Conservation (phyloP, 75 land plant genomes). For the Adiantum capillusveneris region DNA sequence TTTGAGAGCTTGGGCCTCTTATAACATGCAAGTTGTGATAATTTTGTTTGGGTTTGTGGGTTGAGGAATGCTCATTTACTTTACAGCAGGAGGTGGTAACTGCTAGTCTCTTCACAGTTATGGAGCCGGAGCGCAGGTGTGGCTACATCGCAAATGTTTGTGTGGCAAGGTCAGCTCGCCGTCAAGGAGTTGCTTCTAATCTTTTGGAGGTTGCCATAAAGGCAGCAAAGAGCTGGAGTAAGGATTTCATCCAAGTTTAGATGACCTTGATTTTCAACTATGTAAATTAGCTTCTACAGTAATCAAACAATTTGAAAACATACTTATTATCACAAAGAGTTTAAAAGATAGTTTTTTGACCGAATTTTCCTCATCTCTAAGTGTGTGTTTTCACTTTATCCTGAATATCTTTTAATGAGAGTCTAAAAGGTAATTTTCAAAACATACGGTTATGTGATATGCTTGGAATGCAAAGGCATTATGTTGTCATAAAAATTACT, state of each 20-base stretch:
- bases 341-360: too few relatives aligned
- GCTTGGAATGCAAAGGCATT: too few relatives aligned
- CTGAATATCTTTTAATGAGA: too few relatives aligned
- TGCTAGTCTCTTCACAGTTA: constrained; percentile 1
- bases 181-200: constrained; percentile 55
- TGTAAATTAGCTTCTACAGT: not conserved
- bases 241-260: too few relatives aligned
- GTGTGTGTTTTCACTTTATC: too few relatives aligned
- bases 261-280: too few relatives aligned
- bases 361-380: too few relatives aligned
- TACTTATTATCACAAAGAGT: too few relatives aligned
- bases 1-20: not conserved
- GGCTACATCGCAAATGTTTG: constrained; percentile 74
- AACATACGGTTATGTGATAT: too few relatives aligned
- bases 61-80: not conserved
- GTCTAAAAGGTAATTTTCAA: too few relatives aligned
- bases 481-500: too few relatives aligned
- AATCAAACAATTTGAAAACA: too few relatives aligned
- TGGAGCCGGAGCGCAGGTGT: constrained; percentile 3
- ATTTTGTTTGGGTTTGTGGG: not conserved
- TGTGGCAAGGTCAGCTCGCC: constrained; percentile 61
- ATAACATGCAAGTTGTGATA: not conserved
- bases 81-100: not conserved
- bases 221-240: constrained; percentile 30
- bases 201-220: constrained; percentile 48